Conservation (phyloP, 73 alveolate species). For the Stentor roeselii region DNA sequence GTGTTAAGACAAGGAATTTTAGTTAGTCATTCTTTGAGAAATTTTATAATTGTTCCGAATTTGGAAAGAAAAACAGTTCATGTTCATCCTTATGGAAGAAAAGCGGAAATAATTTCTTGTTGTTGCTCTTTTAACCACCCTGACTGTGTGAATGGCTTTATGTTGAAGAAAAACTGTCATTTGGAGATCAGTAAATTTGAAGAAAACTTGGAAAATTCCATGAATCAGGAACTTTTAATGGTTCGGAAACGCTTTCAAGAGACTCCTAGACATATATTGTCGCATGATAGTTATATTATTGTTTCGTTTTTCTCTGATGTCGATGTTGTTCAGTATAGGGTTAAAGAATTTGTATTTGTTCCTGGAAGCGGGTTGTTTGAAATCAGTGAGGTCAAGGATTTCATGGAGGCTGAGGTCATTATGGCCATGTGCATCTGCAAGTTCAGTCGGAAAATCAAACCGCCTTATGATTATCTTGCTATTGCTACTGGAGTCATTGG, state of each 20-base stretch:
- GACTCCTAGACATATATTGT: constrained; percentile 14
- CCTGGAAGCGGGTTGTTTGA: neutral
- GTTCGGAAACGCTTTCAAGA: neutral
- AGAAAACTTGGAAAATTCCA: neutral
- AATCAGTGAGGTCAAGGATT: neutral
- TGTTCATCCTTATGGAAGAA: neutral
- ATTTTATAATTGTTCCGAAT: neutral
- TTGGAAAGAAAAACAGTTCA: neutral
- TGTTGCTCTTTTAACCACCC: constrained; percentile 13
- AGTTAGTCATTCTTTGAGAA: neutral
- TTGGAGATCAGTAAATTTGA: neutral
- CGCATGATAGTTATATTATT: neutral
- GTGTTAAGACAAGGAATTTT: constrained; percentile 20
- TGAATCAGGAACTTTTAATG: constrained; percentile 4
- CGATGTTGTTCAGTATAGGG: neutral
- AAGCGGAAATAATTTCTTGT: neutral
- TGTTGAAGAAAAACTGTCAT: neutral
- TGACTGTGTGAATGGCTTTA: constrained; percentile 17
- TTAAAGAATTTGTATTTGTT: neutral
- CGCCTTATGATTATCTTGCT: constrained; percentile 19
- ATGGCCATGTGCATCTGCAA: constrained; percentile 13
- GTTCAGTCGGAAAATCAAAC: neutral
- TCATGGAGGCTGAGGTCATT: neutral
- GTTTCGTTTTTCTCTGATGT: constrained; percentile 14
- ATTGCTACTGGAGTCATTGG: constrained; percentile 18